These are phyloP conservation scores for Monosporascus sp. DNA, from an alignment of 2,329 filamentous ascomycete species.

Conservation along the genomic window DNA sequence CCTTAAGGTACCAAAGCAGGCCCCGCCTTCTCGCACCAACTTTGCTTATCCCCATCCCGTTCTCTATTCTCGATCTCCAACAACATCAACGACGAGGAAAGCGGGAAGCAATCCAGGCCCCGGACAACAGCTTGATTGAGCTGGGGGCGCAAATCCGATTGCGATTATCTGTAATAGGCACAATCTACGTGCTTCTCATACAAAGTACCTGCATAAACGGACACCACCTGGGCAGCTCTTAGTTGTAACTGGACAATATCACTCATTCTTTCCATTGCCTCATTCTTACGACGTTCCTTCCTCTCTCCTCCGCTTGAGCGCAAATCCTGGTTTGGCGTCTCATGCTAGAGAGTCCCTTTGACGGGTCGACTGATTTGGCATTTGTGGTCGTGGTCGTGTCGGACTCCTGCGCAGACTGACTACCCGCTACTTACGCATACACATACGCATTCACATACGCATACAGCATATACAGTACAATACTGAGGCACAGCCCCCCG, in stretches of 20 bases:
- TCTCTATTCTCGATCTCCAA: neutral
- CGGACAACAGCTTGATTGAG: too few species aligned
- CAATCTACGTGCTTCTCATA: too few species aligned
- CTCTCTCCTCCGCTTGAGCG: neutral
- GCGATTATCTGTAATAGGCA: too few species aligned
- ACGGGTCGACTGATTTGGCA: neutral
- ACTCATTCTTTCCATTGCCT: neutral
- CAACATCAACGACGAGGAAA: too few species aligned
- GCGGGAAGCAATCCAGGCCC: too few species aligned
- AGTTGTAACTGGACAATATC: neutral
- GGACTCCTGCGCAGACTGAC: neutral
- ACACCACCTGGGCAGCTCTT: too few species aligned
- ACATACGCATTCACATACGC: neutral
- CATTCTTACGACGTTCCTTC: neutral
- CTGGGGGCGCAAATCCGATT: too few species aligned
- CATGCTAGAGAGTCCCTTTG: neutral
- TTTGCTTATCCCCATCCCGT: neutral
- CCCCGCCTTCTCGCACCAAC: neutral
- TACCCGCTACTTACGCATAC: neutral
- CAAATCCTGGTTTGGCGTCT: neutral
- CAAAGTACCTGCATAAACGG: too few species aligned
- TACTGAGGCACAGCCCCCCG: constrained; percentile 22
- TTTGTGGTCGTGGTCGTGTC: neutral
- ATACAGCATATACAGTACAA: neutral
- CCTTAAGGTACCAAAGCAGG: neutral